Conservation (phyloP, 1,284 basidiomycete genomes). For the Chalciporus piperatoides region DNA sequence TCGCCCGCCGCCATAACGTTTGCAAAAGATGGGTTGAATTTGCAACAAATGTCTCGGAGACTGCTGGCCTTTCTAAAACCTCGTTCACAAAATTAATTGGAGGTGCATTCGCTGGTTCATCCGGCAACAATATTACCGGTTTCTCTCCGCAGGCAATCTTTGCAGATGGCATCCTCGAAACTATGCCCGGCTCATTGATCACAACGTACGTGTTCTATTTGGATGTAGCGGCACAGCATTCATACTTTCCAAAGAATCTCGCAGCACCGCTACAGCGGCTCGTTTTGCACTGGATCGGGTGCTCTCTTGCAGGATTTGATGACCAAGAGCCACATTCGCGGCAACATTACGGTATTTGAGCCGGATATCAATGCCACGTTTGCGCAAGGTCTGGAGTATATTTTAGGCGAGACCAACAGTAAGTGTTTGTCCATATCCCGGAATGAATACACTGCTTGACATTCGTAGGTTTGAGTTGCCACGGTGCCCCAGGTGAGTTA, state of each 20-base stretch:
- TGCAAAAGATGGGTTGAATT: slow-evolving; percentile 32
- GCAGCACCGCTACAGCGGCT: slow-evolving; percentile 60
- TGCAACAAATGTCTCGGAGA: slow-evolving; percentile 32
- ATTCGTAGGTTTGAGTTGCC: slow-evolving; percentile 31
- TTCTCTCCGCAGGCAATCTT: slow-evolving; percentile 59
- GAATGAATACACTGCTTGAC: neutral
- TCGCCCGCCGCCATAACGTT: neutral
- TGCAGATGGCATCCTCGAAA: slow-evolving; percentile 39
- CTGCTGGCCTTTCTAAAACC: slow-evolving; percentile 21
- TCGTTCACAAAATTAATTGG: slow-evolving; percentile 48
- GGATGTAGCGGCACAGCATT: neutral
- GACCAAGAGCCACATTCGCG: slow-evolving; percentile 55
- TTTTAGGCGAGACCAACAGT: slow-evolving; percentile 61
- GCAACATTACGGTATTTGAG: slow-evolving; percentile 49
- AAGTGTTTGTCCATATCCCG: slow-evolving; percentile 27
- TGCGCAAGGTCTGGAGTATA: slow-evolving; percentile 48
- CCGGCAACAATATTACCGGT: slow-evolving; percentile 37
- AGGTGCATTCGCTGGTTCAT: slow-evolving; percentile 50
- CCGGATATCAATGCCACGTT: slow-evolving; percentile 49
- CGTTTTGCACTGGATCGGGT: slow-evolving; percentile 49
- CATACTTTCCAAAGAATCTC: slow-evolving; percentile 44
- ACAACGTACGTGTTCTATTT: slow-evolving; percentile 21
- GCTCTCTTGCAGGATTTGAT: slow-evolving; percentile 55
- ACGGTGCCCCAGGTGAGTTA: slow-evolving; percentile 48
- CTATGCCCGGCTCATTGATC: slow-evolving; percentile 39